Percentiles rank a stretch among this genome's conserved stretches.
Conservation (phyloP, 805 yeast species). For the Suhomyces pyralidae region DNA sequence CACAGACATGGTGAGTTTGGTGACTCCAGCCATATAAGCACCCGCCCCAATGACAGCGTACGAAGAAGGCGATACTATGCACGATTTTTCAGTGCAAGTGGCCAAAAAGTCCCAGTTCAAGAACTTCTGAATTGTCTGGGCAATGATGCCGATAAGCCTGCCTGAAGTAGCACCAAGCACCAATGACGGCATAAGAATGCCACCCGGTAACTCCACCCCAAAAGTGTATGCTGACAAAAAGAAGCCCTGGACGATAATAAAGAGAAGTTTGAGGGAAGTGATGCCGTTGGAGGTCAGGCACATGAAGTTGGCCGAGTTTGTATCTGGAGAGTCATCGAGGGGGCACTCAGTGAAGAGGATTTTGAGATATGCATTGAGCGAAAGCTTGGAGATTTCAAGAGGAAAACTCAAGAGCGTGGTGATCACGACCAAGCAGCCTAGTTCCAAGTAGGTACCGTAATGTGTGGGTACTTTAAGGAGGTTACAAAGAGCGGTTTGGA, state of each 20-base stretch:
- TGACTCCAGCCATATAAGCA: conserved; percentile 74
- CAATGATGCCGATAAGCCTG: conserved; percentile 50
- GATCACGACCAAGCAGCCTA: conserved; percentile 43
- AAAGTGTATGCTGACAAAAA: conserved; percentile 64
- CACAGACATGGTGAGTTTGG: conserved; percentile 74
- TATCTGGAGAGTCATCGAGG: conserved; percentile 6
- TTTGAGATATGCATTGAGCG: conserved; percentile 56
- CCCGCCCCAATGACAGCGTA: conserved; percentile 90
- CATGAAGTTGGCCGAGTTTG: conserved; percentile 34
- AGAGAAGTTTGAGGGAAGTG: conserved; percentile 28
- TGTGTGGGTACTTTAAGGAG: conserved; percentile 13
- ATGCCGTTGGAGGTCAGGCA: conserved; percentile 25
- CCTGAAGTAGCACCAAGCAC: conserved; percentile 63
- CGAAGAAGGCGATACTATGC: conserved; percentile 79
- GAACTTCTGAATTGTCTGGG: conserved; percentile 47
- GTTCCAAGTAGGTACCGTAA: conserved; percentile 43
- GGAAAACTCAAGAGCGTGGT: conserved; percentile 60
- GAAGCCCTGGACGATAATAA: conserved; percentile 50
- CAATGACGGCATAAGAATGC: conserved; percentile 60
- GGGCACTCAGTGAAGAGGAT: conserved; percentile 69
- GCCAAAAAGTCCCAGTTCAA: conserved; percentile 31
- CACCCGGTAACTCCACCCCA: conserved; percentile 69
- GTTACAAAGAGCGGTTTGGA: conserved; percentile 20
- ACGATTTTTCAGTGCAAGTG: conserved; percentile 41
- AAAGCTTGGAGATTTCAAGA: conserved; percentile 48